phyloP scores from a whole-genome alignment of 176 grass and related monocot genomes.

The Hyparrhenia diplandra region DNA sequence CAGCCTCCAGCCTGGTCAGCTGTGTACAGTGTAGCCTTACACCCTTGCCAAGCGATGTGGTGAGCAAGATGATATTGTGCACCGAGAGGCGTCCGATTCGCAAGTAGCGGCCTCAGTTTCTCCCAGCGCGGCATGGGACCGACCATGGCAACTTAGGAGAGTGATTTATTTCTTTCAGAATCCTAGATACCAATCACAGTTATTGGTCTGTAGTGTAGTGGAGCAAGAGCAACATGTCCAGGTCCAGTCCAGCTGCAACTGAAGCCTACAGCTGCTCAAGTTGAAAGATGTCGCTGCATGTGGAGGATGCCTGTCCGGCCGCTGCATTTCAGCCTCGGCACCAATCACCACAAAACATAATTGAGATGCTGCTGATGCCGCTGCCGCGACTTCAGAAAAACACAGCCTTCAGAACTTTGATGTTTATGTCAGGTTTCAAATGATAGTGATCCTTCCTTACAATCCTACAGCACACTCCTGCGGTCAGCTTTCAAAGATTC shows the following conservation, averaged over 20 bases:
- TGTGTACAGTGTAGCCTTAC: neutral
- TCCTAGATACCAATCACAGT: neutral
- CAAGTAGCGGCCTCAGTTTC: neutral
- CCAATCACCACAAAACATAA: constrained; percentile 26
- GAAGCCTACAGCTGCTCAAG: constrained; percentile 15
- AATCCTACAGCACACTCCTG: neutral
- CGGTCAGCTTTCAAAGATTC: constrained; percentile 3
- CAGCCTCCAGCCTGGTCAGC: constrained; percentile 28
- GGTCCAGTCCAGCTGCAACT: constrained; percentile 12
- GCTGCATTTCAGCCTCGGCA: constrained; percentile 24
- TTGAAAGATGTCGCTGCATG: constrained; percentile 16
- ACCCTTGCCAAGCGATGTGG: constrained; percentile 17
- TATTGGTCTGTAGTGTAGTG: neutral
- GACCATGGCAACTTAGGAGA: neutral
- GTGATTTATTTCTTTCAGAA: neutral
- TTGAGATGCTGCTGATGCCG: constrained; percentile 15
- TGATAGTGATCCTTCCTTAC: neutral
- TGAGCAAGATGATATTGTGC: too few species aligned
- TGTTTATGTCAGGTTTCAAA: constrained; percentile 18
- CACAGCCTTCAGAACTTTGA: neutral
- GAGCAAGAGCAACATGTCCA: neutral
- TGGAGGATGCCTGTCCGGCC: constrained; percentile 1
- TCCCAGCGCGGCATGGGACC: neutral
- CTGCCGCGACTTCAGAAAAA: constrained; percentile 17
- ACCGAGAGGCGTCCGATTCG: too few species aligned